Evolutionary conservation across 352 stramenopile genomes (phyloP).

Genomic region (Hyphochytrium catenoides): DNA sequence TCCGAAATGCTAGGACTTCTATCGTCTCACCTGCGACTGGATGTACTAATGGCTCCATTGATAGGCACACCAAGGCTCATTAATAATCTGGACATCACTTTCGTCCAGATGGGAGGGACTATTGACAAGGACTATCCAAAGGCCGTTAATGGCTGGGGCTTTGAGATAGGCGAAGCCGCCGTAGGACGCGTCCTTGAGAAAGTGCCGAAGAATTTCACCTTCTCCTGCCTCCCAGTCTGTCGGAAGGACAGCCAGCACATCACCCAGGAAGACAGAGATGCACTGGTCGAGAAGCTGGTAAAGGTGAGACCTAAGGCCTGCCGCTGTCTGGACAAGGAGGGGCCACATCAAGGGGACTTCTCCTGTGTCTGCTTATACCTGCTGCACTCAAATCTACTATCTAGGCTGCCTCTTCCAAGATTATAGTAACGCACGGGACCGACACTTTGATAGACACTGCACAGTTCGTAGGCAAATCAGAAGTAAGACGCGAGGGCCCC

Average conservation of each 20-base stretch:
- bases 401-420: no score
- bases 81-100: conserved; percentile 6
- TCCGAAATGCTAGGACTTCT: no score
- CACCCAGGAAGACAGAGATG: conserved; percentile 6
- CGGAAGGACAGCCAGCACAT: conserved; percentile 12
- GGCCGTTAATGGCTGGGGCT: conserved; percentile 8
- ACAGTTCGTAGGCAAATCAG: conserved; percentile 7
- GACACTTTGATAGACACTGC: conserved; percentile 12
- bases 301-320: no score
- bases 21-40: neutral
- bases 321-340: no score
- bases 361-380: no score
- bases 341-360: no score
- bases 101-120: conserved; percentile 10
- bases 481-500: no score
- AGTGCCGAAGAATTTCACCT: conserved; percentile 8
- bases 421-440: conserved; percentile 11
- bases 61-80: conserved; percentile 2
- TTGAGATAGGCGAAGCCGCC: conserved; percentile 11
- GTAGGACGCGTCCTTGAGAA: conserved; percentile 7
- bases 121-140: conserved; percentile 13
- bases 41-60: no score
- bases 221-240: conserved; percentile 9
- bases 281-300: no score
- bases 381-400: no score